phyloP scores from a whole-genome alignment of 1,139 yeast genomes.

The Candida sojae region DNA sequence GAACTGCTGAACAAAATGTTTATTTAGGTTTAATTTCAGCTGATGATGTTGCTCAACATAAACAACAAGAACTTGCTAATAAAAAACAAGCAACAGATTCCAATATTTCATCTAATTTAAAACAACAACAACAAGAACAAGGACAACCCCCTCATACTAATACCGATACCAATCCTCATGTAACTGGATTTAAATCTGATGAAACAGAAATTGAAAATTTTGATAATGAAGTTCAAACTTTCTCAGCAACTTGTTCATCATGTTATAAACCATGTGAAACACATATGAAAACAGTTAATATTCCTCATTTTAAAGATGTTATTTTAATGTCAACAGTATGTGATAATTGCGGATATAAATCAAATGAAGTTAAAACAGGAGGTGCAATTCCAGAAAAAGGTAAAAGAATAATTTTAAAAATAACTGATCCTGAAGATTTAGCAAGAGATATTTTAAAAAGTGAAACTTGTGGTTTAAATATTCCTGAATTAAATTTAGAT shows the following conservation, averaged over 20 bases:
- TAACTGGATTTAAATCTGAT: conserved; percentile 63
- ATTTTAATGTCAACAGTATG: conserved; percentile 95
- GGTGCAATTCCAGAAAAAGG: conserved; percentile 94
- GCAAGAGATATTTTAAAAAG: conserved; percentile 93
- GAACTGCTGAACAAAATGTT: conserved; percentile 89
- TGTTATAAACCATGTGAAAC: conserved; percentile 84
- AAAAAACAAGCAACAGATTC: conserved; percentile 39
- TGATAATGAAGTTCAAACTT: conserved; percentile 87
- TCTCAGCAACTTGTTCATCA: conserved; percentile 89
- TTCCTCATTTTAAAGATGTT: conserved; percentile 98
- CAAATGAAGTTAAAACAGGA: conserved; percentile 98
- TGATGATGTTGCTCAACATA: conserved; percentile 67
- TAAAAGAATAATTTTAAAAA: conserved; percentile 66
- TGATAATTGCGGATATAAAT: conserved; percentile 90
- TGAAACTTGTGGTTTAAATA: conserved; percentile 82
- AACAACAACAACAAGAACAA: conserved; percentile 11
- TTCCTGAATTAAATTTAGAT: conserved; percentile 90
- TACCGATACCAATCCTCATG: conserved; percentile 43
- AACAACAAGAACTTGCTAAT: conserved; percentile 36
- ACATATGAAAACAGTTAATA: conserved; percentile 94
- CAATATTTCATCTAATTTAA: conserved; percentile 29
- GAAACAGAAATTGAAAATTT: conserved; percentile 83
- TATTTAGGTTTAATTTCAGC: conserved; percentile 83
- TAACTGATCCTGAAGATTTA: conserved; percentile 91
- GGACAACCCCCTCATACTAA: background rate